Conservation (phyloP, 2,329 filamentous ascomycete genomes). For the Neofusicoccum cordaticola region DNA sequence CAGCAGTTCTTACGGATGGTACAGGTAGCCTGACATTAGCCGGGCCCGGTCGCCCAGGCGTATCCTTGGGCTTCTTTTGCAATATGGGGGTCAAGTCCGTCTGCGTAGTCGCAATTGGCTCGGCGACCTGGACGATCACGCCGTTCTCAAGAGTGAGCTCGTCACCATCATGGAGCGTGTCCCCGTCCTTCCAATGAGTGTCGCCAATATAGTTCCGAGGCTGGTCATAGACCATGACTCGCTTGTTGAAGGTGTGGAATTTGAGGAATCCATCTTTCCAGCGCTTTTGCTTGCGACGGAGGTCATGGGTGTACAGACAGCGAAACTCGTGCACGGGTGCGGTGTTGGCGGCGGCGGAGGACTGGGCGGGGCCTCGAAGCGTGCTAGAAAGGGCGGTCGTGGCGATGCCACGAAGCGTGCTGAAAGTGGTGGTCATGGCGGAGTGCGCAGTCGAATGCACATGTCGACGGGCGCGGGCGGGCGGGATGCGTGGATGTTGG, state of each 20-base stretch:
- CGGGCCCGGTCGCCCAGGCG: conserved; percentile 20
- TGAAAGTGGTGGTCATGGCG: conserved; percentile 26
- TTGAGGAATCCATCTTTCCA: conserved; percentile 91
- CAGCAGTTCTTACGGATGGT: conserved; percentile 1
- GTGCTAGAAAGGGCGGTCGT: conserved; percentile 29
- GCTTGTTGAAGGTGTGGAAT: conserved; percentile 87
- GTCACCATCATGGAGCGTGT: conserved; percentile 73
- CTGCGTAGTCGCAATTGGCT: conserved; percentile 67
- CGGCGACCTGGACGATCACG: conserved; percentile 76
- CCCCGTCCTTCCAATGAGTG: conserved; percentile 71
- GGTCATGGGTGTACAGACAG: conserved; percentile 83
- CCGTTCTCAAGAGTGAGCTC: conserved; percentile 76
- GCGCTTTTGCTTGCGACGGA: conserved; percentile 81
- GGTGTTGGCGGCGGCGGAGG: conserved; percentile 54
- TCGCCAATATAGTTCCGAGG: conserved; percentile 79
- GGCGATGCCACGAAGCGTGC: conserved; percentile 21
- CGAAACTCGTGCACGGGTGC: conserved; percentile 77
- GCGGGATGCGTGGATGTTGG: conserved; percentile 17
- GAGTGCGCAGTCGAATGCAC: neutral
- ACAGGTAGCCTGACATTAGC: conserved; percentile 41
- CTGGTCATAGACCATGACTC: conserved; percentile 86
- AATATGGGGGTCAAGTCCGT: conserved; percentile 76
- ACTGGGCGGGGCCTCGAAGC: conserved; percentile 29
- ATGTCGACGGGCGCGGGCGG: neutral
- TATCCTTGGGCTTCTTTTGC: conserved; percentile 59